A percentile compares a stretch with the other conserved stretches of the same genome.
Conservation (phyloP, 2,329 filamentous ascomycete species). For the Bipolaris gigantea region DNA sequence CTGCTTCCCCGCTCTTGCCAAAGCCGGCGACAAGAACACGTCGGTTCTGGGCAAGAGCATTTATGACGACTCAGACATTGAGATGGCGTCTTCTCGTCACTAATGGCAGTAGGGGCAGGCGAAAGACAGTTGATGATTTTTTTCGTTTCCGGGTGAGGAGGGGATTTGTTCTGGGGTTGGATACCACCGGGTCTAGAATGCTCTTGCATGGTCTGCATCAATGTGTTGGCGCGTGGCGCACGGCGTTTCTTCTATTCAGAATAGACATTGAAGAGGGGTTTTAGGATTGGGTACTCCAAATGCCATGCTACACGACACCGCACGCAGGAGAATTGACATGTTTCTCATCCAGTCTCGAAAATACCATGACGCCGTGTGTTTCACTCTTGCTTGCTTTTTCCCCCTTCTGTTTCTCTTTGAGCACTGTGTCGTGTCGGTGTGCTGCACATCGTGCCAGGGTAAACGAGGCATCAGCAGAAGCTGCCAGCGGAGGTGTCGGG, state of each 20-base stretch:
- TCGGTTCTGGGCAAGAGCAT: constrained; percentile 18
- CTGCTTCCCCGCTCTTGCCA: constrained; percentile 41
- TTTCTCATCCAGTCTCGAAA: not conserved
- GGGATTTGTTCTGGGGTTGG: not conserved
- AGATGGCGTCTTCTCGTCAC: constrained; percentile 13
- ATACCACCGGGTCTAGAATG: not conserved
- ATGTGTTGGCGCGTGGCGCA: too few species aligned
- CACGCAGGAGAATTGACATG: not conserved
- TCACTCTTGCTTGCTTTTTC: not conserved
- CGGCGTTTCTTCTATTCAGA: not conserved
- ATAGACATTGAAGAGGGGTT: not conserved
- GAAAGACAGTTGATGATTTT: not conserved
- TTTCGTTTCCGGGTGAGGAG: not conserved
- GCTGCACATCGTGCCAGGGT: too few species aligned
- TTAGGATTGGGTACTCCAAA: not conserved
- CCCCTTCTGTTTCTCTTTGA: not conserved
- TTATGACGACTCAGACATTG: constrained; percentile 18
- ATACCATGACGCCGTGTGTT: not conserved
- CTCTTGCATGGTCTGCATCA: not conserved
- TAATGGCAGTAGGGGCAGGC: too few species aligned
- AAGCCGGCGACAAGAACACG: constrained; percentile 23
- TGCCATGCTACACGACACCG: not conserved
- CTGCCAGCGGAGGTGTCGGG: not conserved
- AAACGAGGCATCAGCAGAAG: too few species aligned
- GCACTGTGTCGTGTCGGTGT: too few species aligned